phyloP scores from a whole-genome alignment of 2,329 filamentous ascomycete genomes.

The Drechslerella dactyloides region DNA sequence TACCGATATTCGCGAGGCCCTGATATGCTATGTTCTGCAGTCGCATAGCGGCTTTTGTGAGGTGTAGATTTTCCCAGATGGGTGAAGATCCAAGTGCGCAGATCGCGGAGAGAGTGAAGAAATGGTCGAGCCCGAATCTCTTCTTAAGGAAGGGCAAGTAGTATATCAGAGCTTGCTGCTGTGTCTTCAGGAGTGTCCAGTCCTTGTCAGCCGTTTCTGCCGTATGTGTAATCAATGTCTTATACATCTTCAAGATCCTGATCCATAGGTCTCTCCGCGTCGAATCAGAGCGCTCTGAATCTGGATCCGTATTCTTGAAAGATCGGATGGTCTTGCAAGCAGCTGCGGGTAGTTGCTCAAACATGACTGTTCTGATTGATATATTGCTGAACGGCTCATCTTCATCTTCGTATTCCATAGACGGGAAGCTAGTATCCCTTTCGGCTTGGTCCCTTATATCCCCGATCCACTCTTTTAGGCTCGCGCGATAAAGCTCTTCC shows the following conservation, averaged over 20 bases:
- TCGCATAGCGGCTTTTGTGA: slow-evolving; percentile 18
- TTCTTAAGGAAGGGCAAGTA: slow-evolving; percentile 24
- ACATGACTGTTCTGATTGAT: not conserved
- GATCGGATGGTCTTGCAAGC: slow-evolving; percentile 4
- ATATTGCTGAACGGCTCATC: slow-evolving; percentile 10
- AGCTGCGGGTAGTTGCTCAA: not conserved
- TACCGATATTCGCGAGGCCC: slow-evolving; percentile 13
- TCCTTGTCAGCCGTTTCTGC: slow-evolving; percentile 9
- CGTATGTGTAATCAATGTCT: slow-evolving; percentile 23
- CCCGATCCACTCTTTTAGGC: slow-evolving; percentile 24
- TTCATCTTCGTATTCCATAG: not conserved
- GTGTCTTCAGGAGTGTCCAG: slow-evolving; percentile 17
- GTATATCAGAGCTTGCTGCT: slow-evolving; percentile 22
- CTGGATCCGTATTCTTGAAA: not conserved
- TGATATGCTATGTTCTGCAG: slow-evolving; percentile 27
- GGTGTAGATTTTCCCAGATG: slow-evolving; percentile 28
- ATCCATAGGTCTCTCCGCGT: slow-evolving; percentile 18
- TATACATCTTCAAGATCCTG: slow-evolving; percentile 26
- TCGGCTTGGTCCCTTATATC: slow-evolving; percentile 13
- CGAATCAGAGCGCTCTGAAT: not conserved
- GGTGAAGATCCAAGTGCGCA: slow-evolving; percentile 19
- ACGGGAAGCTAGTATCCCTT: slow-evolving; percentile 1
- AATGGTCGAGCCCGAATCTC: slow-evolving; percentile 21
- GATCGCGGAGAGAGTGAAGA: slow-evolving; percentile 28
- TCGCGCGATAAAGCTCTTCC: slow-evolving; percentile 23